Percentiles rank a stretch among this genome's conserved stretches.
These are phyloP conservation scores for Porpolomopsis calyptriformis DNA, from an alignment of 768 basidiomycete genomes.

Conservation along the genomic window DNA sequence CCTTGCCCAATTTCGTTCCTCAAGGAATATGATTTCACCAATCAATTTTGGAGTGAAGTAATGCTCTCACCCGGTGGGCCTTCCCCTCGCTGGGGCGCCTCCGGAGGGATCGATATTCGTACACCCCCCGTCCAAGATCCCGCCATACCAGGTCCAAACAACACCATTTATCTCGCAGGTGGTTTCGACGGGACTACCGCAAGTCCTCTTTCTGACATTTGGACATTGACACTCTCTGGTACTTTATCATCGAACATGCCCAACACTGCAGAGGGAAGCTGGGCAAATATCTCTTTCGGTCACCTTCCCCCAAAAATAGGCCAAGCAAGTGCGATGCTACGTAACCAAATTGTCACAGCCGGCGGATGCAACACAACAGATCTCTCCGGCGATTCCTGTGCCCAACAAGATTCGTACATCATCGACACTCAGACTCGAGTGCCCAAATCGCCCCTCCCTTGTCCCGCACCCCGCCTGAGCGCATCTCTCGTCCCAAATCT, in stretches of 20 bases:
- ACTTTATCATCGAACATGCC: constrained; percentile 61
- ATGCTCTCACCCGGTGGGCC: constrained; percentile 42
- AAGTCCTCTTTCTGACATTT: constrained; percentile 53
- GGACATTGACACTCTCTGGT: constrained; percentile 61
- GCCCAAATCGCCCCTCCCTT: constrained; percentile 33
- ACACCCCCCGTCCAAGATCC: constrained; percentile 32
- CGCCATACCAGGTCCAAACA: constrained; percentile 45
- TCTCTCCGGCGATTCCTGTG: constrained; percentile 37
- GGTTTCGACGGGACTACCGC: constrained; percentile 41
- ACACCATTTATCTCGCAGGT: constrained; percentile 66
- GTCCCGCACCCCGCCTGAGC: constrained; percentile 57
- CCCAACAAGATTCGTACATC: constrained; percentile 47
- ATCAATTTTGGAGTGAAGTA: constrained; percentile 68
- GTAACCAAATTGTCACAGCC: constrained; percentile 39
- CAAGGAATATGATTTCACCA: constrained; percentile 68
- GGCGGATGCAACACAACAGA: constrained; percentile 51
- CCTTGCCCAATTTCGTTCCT: too few species aligned
- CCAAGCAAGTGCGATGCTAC: constrained; percentile 51
- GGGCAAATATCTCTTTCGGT: constrained; percentile 39
- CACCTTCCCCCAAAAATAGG: constrained; percentile 32
- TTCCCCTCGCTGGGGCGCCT: constrained; percentile 56
- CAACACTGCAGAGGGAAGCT: constrained; percentile 40
- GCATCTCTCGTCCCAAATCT: constrained; percentile 52
- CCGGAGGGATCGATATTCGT: constrained; percentile 64
- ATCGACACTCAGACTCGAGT: constrained; percentile 31